Evolutionary conservation across 2,329 filamentous ascomycete genomes (phyloP), one percentile per base, ranked within the genome.

Genomic region (Myriangium duriaei): DNA sequence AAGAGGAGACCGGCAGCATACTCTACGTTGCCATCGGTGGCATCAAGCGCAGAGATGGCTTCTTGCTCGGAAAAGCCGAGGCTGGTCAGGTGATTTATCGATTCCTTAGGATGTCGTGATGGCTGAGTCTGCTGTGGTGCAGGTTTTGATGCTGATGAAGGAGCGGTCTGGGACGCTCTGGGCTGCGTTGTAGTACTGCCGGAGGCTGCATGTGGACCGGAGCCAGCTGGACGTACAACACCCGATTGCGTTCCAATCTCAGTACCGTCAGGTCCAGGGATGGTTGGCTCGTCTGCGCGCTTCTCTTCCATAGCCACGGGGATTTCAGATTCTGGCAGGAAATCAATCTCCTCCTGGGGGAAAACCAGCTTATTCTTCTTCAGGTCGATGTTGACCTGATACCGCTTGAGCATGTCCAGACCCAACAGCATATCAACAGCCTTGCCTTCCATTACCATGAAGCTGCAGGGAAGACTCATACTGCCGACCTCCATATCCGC

Each of bases 401-500:
- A 87, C 28, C 91, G 76, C 64, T 93, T 95, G 44, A 98, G 70
- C 84, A 98, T 98, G 59, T 98, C 91, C 30, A 98, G 66, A 3
- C 91, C 91, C 10, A 98, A 74, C 2, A 98, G 72, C 12, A 98
- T 69, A 56, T 96, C 91, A 15, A 98, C 91, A 37, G 85, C 78
- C 61, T 96, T 98, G 47, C 91, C 91, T 63, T 98, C 91, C 91
- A 98, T 98, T 54, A 98, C 91, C 3, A 91, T 98, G 59, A 98
- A 98, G 42, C 86, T 91, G 63, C 87, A 96, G 2, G 88, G 80
- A 49, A 98, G 68, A 55, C 85, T 86, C 45, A 88, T 74, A 30
- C 72, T 76, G 37, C 88, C 91, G 49, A 98, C 91, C 60, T 84
- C 88, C 60, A 98, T 92, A 59, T 88, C 85, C 7, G 91, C 91